Evolutionary conservation across 2,329 filamentous ascomycete genomes (phyloP).

Genomic region (Diaporthe capsici): DNA sequence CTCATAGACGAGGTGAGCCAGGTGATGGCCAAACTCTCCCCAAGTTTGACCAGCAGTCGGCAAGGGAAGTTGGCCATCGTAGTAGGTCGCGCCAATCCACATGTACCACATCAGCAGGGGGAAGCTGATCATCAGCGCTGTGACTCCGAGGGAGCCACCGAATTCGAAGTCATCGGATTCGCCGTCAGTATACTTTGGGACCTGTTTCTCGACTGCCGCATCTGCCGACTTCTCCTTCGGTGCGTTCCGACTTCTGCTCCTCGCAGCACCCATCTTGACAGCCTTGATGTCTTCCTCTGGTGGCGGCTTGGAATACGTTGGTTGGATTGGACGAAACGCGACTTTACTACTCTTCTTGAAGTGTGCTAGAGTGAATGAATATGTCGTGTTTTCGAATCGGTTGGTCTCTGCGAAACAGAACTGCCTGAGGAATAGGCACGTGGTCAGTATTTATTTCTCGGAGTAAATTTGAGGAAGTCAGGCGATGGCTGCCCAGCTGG

Average conservation of each 20-base stretch:
- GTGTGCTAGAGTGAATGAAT: background rate
- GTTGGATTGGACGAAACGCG: background rate
- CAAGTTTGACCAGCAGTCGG: constrained; percentile 76
- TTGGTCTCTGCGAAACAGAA: background rate
- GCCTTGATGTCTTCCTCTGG: background rate
- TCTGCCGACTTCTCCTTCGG: background rate
- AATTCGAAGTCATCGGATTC: constrained; percentile 82
- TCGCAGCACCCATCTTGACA: background rate
- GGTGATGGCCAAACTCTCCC: constrained; percentile 78
- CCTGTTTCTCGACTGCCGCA: background rate
- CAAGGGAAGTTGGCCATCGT: constrained; percentile 84
- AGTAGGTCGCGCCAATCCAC: constrained; percentile 97
- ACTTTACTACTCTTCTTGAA: background rate
- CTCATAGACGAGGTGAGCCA: constrained; percentile 81
- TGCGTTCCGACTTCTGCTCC: constrained; percentile 12
- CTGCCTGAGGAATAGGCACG: background rate
- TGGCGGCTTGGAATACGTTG: background rate
- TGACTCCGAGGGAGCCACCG: constrained; percentile 85
- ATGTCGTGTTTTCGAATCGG: too few species aligned
- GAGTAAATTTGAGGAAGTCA: background rate
- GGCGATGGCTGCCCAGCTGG: background rate
- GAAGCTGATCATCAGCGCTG: constrained; percentile 90
- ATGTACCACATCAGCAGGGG: constrained; percentile 98
- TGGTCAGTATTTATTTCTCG: constrained; percentile 3
- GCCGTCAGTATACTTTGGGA: constrained; percentile 55